Evolutionary conservation across 352 stramenopile genomes (phyloP).

Genomic region (Peronosclerospora sorghi): DNA sequence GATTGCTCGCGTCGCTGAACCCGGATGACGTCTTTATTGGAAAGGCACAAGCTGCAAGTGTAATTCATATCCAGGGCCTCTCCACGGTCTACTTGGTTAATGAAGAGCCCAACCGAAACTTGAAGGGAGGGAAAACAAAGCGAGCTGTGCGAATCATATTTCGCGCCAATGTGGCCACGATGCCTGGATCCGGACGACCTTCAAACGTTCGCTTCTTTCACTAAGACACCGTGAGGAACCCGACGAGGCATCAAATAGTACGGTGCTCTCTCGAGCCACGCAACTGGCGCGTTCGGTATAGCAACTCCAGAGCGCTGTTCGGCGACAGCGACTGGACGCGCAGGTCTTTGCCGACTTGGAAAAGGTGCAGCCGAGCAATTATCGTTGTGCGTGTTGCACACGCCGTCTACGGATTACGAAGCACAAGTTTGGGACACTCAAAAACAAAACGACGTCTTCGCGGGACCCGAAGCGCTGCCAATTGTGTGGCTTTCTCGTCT

Average conservation of each 20-base stretch:
- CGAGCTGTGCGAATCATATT: slow-evolving; percentile 26
- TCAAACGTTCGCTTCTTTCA: slow-evolving; percentile 12
- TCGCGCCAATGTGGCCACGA: slow-evolving; percentile 21
- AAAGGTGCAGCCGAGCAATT: slow-evolving; percentile 21
- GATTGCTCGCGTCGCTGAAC: slow-evolving; percentile 27
- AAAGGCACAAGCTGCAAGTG: slow-evolving; percentile 26
- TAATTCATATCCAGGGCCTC: slow-evolving; percentile 22
- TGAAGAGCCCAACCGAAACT: slow-evolving; percentile 6
- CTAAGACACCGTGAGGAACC: slow-evolving; percentile 7
- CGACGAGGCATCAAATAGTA: slow-evolving; percentile 17
- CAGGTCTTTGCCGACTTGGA: slow-evolving; percentile 20
- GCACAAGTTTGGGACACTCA: slow-evolving; percentile 10
- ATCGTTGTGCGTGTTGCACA: slow-evolving; percentile 21
- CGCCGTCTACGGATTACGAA: slow-evolving; percentile 16
- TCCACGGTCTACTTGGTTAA: slow-evolving; percentile 26
- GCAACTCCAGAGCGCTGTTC: slow-evolving; percentile 15
- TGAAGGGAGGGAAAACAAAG: slow-evolving; percentile 8
- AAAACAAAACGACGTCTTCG: slow-evolving; percentile 6
- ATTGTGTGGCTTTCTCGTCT: slow-evolving; percentile 52
- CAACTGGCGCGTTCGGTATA: slow-evolving; percentile 11
- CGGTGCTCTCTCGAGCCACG: slow-evolving; percentile 12
- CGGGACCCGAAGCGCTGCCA: slow-evolving; percentile 37
- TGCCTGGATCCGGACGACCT: background rate
- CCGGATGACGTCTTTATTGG: slow-evolving; percentile 32
- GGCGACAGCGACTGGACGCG: slow-evolving; percentile 25